phyloP scores from a whole-genome alignment of 768 basidiomycete genomes.

The Xerocomus potaroensis region DNA sequence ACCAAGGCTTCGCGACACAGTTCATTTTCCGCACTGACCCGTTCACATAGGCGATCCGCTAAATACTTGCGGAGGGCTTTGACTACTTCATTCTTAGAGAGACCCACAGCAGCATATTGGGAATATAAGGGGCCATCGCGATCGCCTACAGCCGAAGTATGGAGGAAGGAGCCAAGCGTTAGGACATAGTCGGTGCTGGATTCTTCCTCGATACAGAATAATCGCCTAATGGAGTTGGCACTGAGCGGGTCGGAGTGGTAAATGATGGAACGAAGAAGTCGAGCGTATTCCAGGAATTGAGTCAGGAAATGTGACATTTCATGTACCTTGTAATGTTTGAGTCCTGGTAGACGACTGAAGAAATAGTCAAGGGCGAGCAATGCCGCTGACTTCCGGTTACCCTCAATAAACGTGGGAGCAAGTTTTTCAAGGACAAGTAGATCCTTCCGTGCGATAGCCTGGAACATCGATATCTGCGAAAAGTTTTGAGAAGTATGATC shows the following conservation, averaged over 20 bases:
- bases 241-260: constrained; percentile 5
- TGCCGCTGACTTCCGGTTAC: neutral
- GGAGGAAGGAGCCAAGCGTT: constrained; percentile 7
- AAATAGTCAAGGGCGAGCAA: constrained; percentile 9
- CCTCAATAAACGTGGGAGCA: constrained; percentile 25
- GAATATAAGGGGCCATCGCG: neutral
- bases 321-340: constrained; percentile 23
- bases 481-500: neutral
- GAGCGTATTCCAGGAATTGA: constrained; percentile 5
- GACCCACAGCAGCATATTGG: constrained; percentile 8
- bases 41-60: constrained; percentile 21
- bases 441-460: constrained; percentile 27
- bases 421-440: constrained; percentile 29
- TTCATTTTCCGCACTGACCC: constrained; percentile 32
- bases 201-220: constrained; percentile 21
- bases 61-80: constrained; percentile 24
- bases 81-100: constrained; percentile 20
- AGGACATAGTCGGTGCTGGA: constrained; percentile 10
- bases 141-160: neutral
- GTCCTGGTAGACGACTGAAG: constrained; percentile 4
- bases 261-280: constrained; percentile 5
- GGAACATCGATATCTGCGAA: constrained; percentile 30
- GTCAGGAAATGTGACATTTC: constrained; percentile 7
- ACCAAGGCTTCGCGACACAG: constrained; percentile 27
- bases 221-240: constrained; percentile 20